Evolutionary conservation across 306 rosid species (phyloP).

Genomic region (Betula pendula): DNA sequence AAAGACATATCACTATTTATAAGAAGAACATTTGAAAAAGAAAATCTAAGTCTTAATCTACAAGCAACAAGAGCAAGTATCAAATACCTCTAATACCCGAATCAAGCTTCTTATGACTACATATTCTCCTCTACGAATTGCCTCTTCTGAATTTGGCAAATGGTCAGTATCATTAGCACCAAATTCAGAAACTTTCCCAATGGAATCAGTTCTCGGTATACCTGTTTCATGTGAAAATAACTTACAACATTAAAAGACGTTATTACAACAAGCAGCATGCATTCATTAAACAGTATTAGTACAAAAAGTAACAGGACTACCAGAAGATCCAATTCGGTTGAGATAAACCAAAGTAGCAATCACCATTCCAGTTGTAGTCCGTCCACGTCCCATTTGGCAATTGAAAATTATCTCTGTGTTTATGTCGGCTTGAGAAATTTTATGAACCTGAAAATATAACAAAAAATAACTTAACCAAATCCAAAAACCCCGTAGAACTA

Average conservation of each 20-base stretch:
- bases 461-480: constrained; percentile 24
- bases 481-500: neutral
- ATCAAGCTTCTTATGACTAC: constrained; percentile 85
- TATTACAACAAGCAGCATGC: neutral
- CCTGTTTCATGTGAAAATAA: constrained; percentile 49
- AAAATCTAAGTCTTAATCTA: constrained; percentile 8
- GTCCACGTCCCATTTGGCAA: constrained; percentile 98
- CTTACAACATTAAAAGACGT: constrained; percentile 3
- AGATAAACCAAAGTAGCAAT: constrained; percentile 84
- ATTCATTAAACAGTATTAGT: constrained; percentile 9
- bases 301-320: constrained; percentile 40
- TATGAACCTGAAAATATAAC: constrained; percentile 65
- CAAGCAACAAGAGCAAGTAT: constrained; percentile 20
- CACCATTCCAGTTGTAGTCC: constrained; percentile 96
- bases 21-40: constrained; percentile 21
- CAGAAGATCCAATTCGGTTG: constrained; percentile 80
- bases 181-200: constrained; percentile 66
- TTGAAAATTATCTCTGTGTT: constrained; percentile 78
- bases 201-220: constrained; percentile 72
- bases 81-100: constrained; percentile 84
- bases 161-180: constrained; percentile 54
- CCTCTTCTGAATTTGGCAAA: constrained; percentile 75
- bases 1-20: constrained; percentile 31
- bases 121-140: constrained; percentile 90
- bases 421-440: constrained; percentile 74